Conservation (phyloP, 805 yeast species). For the Candida nanaspora region DNA sequence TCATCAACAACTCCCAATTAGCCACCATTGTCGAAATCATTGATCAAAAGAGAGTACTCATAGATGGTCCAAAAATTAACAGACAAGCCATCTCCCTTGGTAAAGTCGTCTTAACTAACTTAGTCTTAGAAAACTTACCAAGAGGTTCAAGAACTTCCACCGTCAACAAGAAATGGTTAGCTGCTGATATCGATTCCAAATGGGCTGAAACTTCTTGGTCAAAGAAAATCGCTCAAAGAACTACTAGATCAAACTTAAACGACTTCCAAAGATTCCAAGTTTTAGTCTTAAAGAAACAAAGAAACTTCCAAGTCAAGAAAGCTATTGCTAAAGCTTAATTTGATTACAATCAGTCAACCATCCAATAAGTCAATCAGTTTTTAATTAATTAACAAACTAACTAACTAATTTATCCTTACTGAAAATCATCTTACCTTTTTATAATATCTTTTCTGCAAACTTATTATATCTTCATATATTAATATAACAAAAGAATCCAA, state of each 20-base stretch:
- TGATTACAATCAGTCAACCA: slow-evolving; percentile 8
- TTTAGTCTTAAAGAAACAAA: slow-evolving; percentile 94
- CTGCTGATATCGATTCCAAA: slow-evolving; percentile 80
- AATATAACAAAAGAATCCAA: no score
- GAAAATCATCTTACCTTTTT: no score
- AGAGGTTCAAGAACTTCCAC: slow-evolving; percentile 88
- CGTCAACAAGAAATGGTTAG: slow-evolving; percentile 89
- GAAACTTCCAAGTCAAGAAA: slow-evolving; percentile 89
- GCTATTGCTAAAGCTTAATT: slow-evolving; percentile 92
- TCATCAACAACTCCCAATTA: slow-evolving; percentile 83
- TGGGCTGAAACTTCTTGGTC: slow-evolving; percentile 97
- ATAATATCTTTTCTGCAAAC: no score
- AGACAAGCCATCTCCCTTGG: slow-evolving; percentile 89
- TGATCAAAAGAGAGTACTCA: slow-evolving; percentile 96
- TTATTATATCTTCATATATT: no score
- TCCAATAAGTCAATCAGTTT: background rate
- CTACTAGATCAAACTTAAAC: slow-evolving; percentile 85
- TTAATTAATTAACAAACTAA: slow-evolving; percentile 1
- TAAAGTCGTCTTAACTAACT: slow-evolving; percentile 88
- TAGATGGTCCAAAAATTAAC: slow-evolving; percentile 94
- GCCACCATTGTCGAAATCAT: slow-evolving; percentile 98
- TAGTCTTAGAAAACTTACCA: slow-evolving; percentile 78
- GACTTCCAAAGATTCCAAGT: slow-evolving; percentile 99
- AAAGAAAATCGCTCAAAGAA: slow-evolving; percentile 93
- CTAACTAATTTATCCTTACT: no score